Evolutionary conservation across 1,284 basidiomycete species (phyloP).

Genomic region (Naganishia sp.): DNA sequence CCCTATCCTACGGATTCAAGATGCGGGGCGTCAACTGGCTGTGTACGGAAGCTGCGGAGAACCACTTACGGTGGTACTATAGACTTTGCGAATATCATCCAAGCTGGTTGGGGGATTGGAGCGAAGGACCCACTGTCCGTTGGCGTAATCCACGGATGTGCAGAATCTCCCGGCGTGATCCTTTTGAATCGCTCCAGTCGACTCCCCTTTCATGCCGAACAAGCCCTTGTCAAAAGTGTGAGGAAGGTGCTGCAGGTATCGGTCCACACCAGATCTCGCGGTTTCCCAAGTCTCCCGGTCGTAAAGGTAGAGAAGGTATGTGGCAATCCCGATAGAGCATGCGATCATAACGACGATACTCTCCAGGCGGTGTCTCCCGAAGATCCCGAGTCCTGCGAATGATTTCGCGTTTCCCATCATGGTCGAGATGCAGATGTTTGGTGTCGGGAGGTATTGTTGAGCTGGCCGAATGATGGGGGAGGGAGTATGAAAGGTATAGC

Average conservation of each 20-base stretch:
- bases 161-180: constrained; percentile 1
- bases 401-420: too few species aligned
- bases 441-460: too few species aligned
- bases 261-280: neutral
- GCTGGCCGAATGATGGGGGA: too few species aligned
- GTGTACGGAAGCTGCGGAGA: neutral
- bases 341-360: neutral
- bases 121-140: constrained; percentile 14
- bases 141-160: constrained; percentile 15
- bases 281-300: neutral
- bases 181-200: neutral
- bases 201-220: neutral
- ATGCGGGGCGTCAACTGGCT: too few species aligned
- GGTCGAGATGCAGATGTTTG: too few species aligned
- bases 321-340: neutral
- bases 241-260: neutral
- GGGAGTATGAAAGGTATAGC: too few species aligned
- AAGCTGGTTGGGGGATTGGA: neutral
- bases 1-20: neutral
- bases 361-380: too few species aligned
- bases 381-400: too few species aligned
- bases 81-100: constrained; percentile 11
- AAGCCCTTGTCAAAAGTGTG: too few species aligned
- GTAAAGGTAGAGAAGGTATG: constrained; percentile 1
- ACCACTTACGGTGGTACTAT: constrained; percentile 20